These are phyloP conservation scores for Blastocystis sp. DNA, from an alignment of 352 stramenopile genomes.

Conservation along the genomic window DNA sequence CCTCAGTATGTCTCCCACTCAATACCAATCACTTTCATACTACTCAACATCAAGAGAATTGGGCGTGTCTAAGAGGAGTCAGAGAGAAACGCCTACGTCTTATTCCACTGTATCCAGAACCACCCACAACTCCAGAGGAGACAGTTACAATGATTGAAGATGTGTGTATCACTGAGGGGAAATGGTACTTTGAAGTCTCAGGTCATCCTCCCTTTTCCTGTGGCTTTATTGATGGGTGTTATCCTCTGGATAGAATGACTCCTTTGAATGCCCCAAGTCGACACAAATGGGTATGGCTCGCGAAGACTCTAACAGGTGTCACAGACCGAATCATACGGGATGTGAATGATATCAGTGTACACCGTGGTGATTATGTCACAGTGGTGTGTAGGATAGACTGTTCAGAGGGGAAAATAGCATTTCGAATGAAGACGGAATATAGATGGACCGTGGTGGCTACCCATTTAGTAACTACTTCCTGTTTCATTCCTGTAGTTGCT, in stretches of 20 bases:
- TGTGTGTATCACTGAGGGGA: background rate
- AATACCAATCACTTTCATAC: too few relatives aligned
- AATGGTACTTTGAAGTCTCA: background rate
- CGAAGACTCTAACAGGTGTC: background rate
- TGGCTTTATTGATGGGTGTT: background rate
- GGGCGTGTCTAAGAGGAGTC: too few relatives aligned
- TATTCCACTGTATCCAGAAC: too few relatives aligned
- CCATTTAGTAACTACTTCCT: background rate
- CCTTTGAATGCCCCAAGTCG: background rate
- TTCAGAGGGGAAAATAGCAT: background rate
- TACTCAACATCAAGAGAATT: too few relatives aligned
- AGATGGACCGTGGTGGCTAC: background rate
- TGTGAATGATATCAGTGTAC: background rate
- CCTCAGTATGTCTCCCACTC: too few relatives aligned
- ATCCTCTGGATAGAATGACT: background rate
- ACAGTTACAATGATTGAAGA: background rate
- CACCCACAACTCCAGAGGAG: too few relatives aligned
- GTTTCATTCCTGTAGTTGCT: background rate
- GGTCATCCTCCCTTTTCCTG: background rate
- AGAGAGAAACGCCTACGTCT: too few relatives aligned
- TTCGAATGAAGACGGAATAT: background rate
- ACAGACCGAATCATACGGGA: background rate
- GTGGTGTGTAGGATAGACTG: background rate
- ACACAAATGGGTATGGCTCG: background rate
- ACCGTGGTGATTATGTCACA: background rate